phyloP scores from a whole-genome alignment of 495 filamentous ascomycete genomes.

The Hamigera avellanea region DNA sequence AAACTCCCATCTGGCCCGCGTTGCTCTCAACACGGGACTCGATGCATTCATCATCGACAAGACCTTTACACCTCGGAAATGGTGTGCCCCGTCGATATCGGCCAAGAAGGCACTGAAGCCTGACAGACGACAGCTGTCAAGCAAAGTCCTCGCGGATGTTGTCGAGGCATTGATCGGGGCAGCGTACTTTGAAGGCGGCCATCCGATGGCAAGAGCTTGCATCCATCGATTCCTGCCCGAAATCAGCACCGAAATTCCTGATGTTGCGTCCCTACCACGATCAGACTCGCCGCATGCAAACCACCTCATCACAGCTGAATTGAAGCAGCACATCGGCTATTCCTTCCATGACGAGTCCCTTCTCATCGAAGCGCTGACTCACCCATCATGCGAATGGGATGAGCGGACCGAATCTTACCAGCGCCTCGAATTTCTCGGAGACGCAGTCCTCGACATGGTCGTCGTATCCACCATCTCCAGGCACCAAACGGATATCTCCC shows the following conservation, averaged over 20 bases:
- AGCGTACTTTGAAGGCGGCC: slow-evolving; percentile 59
- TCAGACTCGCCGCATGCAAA: slow-evolving; percentile 4
- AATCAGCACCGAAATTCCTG: slow-evolving; percentile 16
- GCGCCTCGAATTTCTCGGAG: slow-evolving; percentile 83
- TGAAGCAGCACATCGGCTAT: slow-evolving; percentile 31
- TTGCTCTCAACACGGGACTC: slow-evolving; percentile 51
- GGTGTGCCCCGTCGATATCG: slow-evolving; percentile 53
- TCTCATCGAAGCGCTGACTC: slow-evolving; percentile 78
- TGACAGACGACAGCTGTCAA: slow-evolving; percentile 40
- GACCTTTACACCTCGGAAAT: slow-evolving; percentile 56
- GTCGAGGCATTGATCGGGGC: slow-evolving; percentile 80
- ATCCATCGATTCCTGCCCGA: slow-evolving; percentile 56
- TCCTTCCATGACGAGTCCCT: slow-evolving; percentile 57
- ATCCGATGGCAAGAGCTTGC: slow-evolving; percentile 47
- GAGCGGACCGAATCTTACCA: slow-evolving; percentile 57
- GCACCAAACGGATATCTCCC: slow-evolving; percentile 34
- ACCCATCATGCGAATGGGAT: slow-evolving; percentile 53
- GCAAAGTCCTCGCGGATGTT: slow-evolving; percentile 81
- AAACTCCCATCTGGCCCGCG: slow-evolving; percentile 55
- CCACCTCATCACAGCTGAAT: slow-evolving; percentile 2
- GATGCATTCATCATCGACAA: slow-evolving; percentile 64
- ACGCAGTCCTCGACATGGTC: slow-evolving; percentile 73
- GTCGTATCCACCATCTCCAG: slow-evolving; percentile 46
- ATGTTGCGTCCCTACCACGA: slow-evolving; percentile 10
- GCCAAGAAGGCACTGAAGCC: slow-evolving; percentile 15